phyloP scores from a whole-genome alignment of 768 basidiomycete species.

The Tulasnella sp. region DNA sequence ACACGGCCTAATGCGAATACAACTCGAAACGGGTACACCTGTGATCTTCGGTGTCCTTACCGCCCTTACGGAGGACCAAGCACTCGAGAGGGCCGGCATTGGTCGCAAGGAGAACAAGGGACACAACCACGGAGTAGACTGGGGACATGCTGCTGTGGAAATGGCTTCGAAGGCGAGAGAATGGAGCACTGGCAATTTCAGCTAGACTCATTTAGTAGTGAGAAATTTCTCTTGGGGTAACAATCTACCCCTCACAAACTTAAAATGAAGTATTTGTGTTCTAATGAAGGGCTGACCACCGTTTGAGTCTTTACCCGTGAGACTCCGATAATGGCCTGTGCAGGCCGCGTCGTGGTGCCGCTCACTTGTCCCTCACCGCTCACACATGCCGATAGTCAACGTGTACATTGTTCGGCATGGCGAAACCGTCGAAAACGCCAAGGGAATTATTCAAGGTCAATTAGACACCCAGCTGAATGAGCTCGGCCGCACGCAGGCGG shows the following conservation, averaged over 20 bases:
- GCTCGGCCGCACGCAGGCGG: slow-evolving; percentile 31
- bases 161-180: slow-evolving; percentile 66
- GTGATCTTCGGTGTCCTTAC: slow-evolving; percentile 97
- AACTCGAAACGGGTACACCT: slow-evolving; percentile 88
- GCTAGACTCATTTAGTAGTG: neutral
- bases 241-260: neutral
- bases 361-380: slow-evolving; percentile 8
- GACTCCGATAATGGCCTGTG: neutral
- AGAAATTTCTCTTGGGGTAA: neutral
- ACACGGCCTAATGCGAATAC: slow-evolving; percentile 90
- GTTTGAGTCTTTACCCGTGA: neutral
- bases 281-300: neutral
- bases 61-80: slow-evolving; percentile 88
- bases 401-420: slow-evolving; percentile 28
- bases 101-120: slow-evolving; percentile 65
- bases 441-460: slow-evolving; percentile 33
- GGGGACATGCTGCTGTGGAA: slow-evolving; percentile 95
- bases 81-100: slow-evolving; percentile 88
- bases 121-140: slow-evolving; percentile 98
- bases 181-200: slow-evolving; percentile 70
- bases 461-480: slow-evolving; percentile 33
- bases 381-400: slow-evolving; percentile 24
- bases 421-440: slow-evolving; percentile 29
- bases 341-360: neutral
- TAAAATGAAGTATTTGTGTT: neutral